phyloP scores from a whole-genome alignment of 2,329 filamentous ascomycete genomes.

The Cladosporium sp. region DNA sequence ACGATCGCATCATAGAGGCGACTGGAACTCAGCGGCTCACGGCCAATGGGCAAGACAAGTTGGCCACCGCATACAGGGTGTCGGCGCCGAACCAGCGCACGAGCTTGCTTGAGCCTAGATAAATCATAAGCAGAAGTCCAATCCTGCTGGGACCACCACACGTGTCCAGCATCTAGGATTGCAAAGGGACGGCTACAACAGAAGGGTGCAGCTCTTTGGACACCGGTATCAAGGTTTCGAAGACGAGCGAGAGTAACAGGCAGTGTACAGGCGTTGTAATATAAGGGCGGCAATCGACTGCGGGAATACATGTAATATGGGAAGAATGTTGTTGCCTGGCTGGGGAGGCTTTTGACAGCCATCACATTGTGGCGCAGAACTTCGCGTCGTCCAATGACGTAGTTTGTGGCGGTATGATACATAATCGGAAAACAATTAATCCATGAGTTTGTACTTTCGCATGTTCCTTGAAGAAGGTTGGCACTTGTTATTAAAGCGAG shows the following conservation, averaged over 20 bases:
- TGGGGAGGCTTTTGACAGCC: background rate
- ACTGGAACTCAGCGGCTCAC: background rate
- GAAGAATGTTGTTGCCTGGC: constrained; percentile 8
- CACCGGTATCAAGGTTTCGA: background rate
- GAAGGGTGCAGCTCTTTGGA: background rate
- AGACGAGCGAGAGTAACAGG: background rate
- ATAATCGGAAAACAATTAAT: background rate
- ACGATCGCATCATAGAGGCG: background rate
- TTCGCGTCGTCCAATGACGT: background rate
- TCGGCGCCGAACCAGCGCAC: background rate
- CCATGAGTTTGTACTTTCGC: background rate
- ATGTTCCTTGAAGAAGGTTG: background rate
- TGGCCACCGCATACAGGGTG: background rate
- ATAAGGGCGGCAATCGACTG: background rate
- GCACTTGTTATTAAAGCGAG: background rate
- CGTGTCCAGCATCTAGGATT: background rate
- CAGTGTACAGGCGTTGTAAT: background rate
- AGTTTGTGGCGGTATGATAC: background rate
- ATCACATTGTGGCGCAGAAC: background rate
- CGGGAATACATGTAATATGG: background rate
- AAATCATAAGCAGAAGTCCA: background rate
- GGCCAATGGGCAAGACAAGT: background rate
- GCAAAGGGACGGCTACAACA: background rate
- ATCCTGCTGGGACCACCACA: background rate
- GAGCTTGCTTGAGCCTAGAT: background rate